phyloP scores from a whole-genome alignment of 345 rosid species.

The Syzygium aqueum region DNA sequence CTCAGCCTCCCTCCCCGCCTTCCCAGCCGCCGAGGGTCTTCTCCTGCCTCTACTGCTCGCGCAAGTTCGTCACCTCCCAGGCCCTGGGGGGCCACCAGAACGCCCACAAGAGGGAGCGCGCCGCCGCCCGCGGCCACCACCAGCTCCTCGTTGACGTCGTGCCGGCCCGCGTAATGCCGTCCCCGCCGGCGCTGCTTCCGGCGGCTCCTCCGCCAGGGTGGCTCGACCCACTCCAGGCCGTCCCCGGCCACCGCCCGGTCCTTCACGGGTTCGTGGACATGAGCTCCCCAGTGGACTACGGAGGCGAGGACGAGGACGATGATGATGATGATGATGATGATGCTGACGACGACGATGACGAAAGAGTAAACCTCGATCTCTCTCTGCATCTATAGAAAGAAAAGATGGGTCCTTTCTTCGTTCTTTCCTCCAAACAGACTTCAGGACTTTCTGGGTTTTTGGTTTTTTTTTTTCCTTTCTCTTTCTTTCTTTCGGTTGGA shows the following conservation, averaged over 20 bases:
- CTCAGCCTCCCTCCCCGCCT: conserved; percentile 9
- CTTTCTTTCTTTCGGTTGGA: background rate
- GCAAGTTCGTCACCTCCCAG: conserved; percentile 88
- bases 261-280: background rate
- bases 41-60: conserved; percentile 74
- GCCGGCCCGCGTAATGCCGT: background rate
- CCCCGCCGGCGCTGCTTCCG: background rate
- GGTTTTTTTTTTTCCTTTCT: background rate
- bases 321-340: conserved; percentile 1
- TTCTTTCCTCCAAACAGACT: background rate
- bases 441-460: background rate
- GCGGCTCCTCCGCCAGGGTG: background rate
- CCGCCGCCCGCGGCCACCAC: conserved; percentile 58
- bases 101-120: conserved; percentile 95
- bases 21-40: conserved; percentile 29
- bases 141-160: conserved; percentile 17
- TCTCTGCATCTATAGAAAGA: conserved; percentile 26
- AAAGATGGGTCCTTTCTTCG: background rate
- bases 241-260: background rate
- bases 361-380: conserved; percentile 24
- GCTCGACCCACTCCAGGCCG: background rate
- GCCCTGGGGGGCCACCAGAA: conserved; percentile 98
- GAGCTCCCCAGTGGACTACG: background rate
- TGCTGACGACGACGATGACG: conserved; percentile 1
- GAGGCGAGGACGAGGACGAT: background rate